phyloP scores from a whole-genome alignment of 2,329 filamentous ascomycete genomes.

The Coniella lustricola region DNA sequence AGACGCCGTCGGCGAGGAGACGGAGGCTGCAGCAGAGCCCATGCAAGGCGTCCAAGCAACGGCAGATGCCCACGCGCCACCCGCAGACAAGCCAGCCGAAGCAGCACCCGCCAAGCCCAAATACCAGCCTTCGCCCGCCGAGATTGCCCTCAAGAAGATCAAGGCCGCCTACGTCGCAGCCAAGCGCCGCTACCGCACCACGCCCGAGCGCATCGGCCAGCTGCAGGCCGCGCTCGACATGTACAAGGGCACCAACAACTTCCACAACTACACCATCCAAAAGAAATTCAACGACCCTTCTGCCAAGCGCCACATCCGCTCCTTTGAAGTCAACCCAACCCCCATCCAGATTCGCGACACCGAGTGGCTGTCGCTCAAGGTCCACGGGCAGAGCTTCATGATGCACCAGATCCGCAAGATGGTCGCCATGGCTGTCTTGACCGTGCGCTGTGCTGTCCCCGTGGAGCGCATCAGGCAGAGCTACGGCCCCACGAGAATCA shows the following conservation, averaged over 20 bases:
- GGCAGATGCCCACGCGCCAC: not conserved
- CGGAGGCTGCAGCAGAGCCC: not conserved
- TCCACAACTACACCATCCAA: constrained; percentile 95
- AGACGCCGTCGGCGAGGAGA: constrained; percentile 10
- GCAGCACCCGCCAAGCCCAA: constrained; percentile 16
- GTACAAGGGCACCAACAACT: constrained; percentile 83
- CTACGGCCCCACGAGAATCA: constrained; percentile 66
- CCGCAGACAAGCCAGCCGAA: constrained; percentile 4
- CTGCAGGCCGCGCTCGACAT: constrained; percentile 68
- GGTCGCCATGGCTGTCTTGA: constrained; percentile 84
- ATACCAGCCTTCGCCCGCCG: constrained; percentile 42
- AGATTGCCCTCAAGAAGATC: constrained; percentile 62
- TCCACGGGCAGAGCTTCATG: constrained; percentile 98
- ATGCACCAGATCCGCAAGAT: constrained; percentile 99
- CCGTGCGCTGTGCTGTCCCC: constrained; percentile 77
- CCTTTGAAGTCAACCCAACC: constrained; percentile 68
- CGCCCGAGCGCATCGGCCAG: constrained; percentile 60
- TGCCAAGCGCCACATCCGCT: constrained; percentile 85
- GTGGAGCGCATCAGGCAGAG: constrained; percentile 64
- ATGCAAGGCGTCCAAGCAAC: constrained; percentile 7
- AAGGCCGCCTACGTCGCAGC: constrained; percentile 76
- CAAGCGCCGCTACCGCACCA: constrained; percentile 79
- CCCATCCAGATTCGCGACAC: constrained; percentile 85
- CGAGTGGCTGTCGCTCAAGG: constrained; percentile 91
- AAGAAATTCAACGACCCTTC: constrained; percentile 77